Base-by-base conservation (phyloP, 495 filamentous ascomycete genomes). In the Schizothecium vesticola region DNA sequence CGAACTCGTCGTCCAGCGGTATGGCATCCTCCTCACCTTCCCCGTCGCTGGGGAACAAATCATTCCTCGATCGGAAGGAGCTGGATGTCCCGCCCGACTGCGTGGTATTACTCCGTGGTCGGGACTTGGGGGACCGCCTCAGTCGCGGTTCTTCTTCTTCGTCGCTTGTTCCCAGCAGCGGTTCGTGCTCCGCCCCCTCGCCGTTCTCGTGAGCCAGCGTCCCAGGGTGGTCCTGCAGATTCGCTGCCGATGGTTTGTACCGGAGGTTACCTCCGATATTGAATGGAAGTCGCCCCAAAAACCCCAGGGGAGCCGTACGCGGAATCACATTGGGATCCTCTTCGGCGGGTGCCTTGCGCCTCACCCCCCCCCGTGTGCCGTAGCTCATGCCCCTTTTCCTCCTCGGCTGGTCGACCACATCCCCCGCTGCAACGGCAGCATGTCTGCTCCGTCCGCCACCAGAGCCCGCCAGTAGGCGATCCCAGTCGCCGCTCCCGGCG, bases 301-400 rank as follows among this genome's bases (percentile, higher is more conserved):
- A 98, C 1, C 94, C 94, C 68, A 98, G 83, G 62, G 92, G 86
- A 29, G 88, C 93, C 25, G 92, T 93, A 71, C 88, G 91, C 1
- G 95, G 93, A 68, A 98, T 97, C 16, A 97, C 88, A 21, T 93
- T 97, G 3, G 93, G 93, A 75, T 98, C 94, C 56, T 88, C 82
- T 33, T 92, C 87, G 16, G 84, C 83, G 13, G 86, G 82, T n/a
- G 83, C 85, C 73, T 91, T 96, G 77, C 89, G 88, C 72, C 89
- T 87, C 70, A 88, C 82, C 51, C 77, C 78, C 13, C 89, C 82
- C 31, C 88, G 84, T 36, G 91, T 89, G 12, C 92, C 92, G 74
- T 97, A 97, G 79, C 89, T 96, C 94, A 97, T 97, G 64, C 88
- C 89, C 64, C 91, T 80, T 75, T 89, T 91, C 67, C 90, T 81